These are phyloP conservation scores for Globisporangium camurandrum DNA, from an alignment of 352 stramenopile genomes.

Conservation along the genomic window DNA sequence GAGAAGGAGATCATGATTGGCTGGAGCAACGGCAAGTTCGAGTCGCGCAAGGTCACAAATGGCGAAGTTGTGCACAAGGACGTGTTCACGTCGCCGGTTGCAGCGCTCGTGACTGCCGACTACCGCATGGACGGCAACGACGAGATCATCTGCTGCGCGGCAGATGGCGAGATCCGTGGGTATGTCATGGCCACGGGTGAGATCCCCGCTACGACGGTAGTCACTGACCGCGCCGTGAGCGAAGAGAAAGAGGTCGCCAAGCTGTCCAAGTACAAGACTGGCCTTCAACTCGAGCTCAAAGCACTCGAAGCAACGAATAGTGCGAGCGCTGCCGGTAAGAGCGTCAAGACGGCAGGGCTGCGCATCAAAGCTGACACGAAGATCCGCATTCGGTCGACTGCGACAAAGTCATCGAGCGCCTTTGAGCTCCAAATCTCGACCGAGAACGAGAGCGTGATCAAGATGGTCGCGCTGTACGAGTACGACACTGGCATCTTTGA, in stretches of 20 bases:
- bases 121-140: conserved; percentile 86
- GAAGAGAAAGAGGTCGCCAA: conserved; percentile 77
- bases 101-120: conserved; percentile 69
- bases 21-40: conserved; percentile 88
- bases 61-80: conserved; percentile 85
- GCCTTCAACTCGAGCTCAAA: conserved; percentile 72
- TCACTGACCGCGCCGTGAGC: conserved; percentile 32
- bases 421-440: conserved; percentile 82
- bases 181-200: conserved; percentile 47
- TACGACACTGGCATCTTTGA: conserved; percentile 86
- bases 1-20: conserved; percentile 86
- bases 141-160: conserved; percentile 84
- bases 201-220: conserved; percentile 18
- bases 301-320: conserved; percentile 41
- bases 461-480: conserved; percentile 83
- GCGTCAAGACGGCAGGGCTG: conserved; percentile 23
- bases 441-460: conserved; percentile 83
- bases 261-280: conserved; percentile 74
- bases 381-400: conserved; percentile 45
- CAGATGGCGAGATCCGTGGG: conserved; percentile 73
- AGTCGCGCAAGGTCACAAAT: conserved; percentile 60
- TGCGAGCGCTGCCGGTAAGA: conserved; percentile 18
- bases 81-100: conserved; percentile 50
- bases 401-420: conserved; percentile 38
- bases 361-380: conserved; percentile 50